phyloP scores from a whole-genome alignment of 139 green algal species.

The Closterium sp. region DNA sequence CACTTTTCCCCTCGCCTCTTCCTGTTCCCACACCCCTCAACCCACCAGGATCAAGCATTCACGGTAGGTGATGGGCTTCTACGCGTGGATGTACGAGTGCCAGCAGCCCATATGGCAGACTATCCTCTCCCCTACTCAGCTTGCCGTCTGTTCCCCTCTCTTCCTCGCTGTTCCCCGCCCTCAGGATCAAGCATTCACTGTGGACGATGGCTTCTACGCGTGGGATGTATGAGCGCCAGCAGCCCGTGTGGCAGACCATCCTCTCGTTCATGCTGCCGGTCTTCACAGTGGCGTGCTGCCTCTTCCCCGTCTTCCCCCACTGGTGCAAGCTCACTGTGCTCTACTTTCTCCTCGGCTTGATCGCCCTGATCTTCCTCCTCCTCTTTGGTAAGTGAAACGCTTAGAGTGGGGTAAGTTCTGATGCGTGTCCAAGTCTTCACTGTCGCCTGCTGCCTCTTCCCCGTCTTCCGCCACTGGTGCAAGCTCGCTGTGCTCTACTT shows the following conservation, averaged over 20 bases:
- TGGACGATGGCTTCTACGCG: slow-evolving; percentile 53
- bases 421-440: slow-evolving; percentile 4
- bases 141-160: too few species aligned
- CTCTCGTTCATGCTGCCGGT: slow-evolving; percentile 37
- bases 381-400: slow-evolving; percentile 27
- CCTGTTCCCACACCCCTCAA: background rate
- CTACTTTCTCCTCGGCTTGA: slow-evolving; percentile 49
- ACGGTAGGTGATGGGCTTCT: slow-evolving; percentile 51
- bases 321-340: slow-evolving; percentile 55
- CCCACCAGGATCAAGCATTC: slow-evolving; percentile 16
- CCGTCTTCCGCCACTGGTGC: slow-evolving; percentile 51
- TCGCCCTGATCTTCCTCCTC: slow-evolving; percentile 53
- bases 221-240: slow-evolving; percentile 50
- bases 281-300: slow-evolving; percentile 42
- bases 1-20: background rate
- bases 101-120: too few species aligned
- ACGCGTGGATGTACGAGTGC: slow-evolving; percentile 52
- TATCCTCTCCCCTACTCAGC: too few species aligned
- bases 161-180: too few species aligned
- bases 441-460: slow-evolving; percentile 48
- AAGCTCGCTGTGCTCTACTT: slow-evolving; percentile 55
- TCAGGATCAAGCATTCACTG: slow-evolving; percentile 29
- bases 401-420: too few species aligned
- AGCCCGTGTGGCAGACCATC: slow-evolving; percentile 19
- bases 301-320: slow-evolving; percentile 55